Evolutionary conservation across 106 monocot genomes (phyloP).

Genomic region (Phalaenopsis equestris): DNA sequence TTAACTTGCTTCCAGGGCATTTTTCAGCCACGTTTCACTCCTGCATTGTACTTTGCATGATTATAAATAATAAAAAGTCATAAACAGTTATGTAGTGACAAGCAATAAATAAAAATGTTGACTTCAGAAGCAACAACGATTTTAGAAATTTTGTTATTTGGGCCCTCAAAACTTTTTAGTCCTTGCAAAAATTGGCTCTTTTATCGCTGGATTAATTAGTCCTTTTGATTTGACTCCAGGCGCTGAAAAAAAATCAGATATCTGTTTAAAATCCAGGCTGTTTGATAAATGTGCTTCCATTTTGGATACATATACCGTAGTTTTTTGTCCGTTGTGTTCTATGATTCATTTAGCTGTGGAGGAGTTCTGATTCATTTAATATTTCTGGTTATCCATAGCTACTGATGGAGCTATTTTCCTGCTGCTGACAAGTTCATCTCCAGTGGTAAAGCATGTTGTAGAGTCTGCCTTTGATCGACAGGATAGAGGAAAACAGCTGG

Average conservation of each 20-base stretch:
- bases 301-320: not conserved
- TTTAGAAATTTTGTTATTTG: not conserved
- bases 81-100: not conserved
- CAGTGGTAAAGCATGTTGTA: conserved; percentile 61
- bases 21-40: not conserved
- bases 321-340: not conserved
- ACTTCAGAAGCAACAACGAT: not conserved
- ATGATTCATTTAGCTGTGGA: not conserved
- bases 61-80: not conserved
- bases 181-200: too few species aligned
- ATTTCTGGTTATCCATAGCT: conserved; percentile 25
- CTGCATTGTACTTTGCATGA: not conserved
- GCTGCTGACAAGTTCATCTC: conserved; percentile 46
- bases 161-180: not conserved
- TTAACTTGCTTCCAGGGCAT: too few species aligned
- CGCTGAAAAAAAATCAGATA: not conserved
- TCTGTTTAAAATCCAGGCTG: not conserved
- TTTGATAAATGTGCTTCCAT: not conserved
- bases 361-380: not conserved
- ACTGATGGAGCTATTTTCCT: conserved; percentile 60
- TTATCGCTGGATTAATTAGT: too few species aligned
- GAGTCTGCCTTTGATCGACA: conserved; percentile 50
- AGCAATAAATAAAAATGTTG: not conserved
- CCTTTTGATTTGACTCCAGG: too few species aligned
- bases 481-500: conserved; percentile 74